These are phyloP conservation scores for Apiospora arundinis DNA, from an alignment of 2,329 filamentous ascomycete species.

Conservation along the genomic window DNA sequence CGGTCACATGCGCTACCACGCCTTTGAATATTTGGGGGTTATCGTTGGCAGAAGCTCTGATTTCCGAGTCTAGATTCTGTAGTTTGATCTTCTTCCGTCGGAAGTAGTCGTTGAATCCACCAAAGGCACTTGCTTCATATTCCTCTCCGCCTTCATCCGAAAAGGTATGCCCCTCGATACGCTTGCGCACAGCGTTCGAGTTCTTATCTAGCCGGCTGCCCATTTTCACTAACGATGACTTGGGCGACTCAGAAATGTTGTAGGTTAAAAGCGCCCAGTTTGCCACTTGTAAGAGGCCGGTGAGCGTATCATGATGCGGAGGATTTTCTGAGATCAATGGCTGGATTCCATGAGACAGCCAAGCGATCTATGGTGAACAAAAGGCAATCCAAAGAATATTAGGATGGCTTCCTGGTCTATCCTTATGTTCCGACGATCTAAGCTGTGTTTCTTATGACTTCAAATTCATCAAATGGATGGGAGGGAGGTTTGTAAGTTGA, in stretches of 20 bases:
- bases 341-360: not conserved
- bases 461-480: not conserved
- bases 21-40: constrained; percentile 89
- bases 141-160: constrained; percentile 86
- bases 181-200: constrained; percentile 66
- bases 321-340: not conserved
- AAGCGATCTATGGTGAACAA: not conserved
- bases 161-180: constrained; percentile 73
- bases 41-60: constrained; percentile 71
- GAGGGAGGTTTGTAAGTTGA: not conserved
- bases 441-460: not conserved
- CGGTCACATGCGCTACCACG: constrained; percentile 89
- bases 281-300: not conserved
- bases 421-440: not conserved
- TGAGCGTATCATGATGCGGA: not conserved
- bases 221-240: constrained; percentile 49
- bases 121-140: constrained; percentile 85
- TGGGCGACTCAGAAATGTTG: not conserved
- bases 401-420: not conserved
- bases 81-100: constrained; percentile 96
- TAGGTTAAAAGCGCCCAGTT: not conserved
- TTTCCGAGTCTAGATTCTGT: constrained; percentile 87
- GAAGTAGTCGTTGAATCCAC: constrained; percentile 91
- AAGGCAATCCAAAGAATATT: not conserved
- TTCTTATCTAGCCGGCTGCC: constrained; percentile 67